Base-by-base conservation (phyloP, 139 green algal species). In the Penium margaritaceum region DNA sequence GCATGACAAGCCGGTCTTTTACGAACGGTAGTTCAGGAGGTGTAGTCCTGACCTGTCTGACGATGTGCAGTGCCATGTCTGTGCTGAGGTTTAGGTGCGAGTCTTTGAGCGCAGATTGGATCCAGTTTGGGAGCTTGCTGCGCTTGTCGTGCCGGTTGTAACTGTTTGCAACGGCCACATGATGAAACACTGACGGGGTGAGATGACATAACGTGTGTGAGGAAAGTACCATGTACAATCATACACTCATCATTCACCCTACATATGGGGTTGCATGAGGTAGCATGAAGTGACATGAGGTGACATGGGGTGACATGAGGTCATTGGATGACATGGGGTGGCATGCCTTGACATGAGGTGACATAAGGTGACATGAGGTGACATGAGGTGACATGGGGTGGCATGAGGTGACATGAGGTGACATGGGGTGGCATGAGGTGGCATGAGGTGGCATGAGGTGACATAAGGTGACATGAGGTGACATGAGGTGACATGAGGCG, bases 131-230 rank as follows among this genome's bases (percentile, higher is more conserved):
- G 21, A 87, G 72, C 74, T 87, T 87, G 37, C n/a, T 64, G 12
- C 93, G 85, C 87, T 99, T 99, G 85, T 99, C 95, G 61, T 91
- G 83, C 29, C 95, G 88, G 80, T 96, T 90, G 81, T 99, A 99
- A 14, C 72, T 79, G 54, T 19, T 9, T 1, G 4, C 5, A 21
- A 3, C 17, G 5, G 6, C 19, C 1, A 44, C 4, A 0, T 24
- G 9, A 29, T 1, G 3, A 32, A n/a, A 24, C 21, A 19, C 21
- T 5, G 3, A n/a, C 5, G 4, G 2, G 5, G 46, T 21, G 5
- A 1, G 14, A 58, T 1, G 46, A 24, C 5, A 2, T 1, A 32
- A 1, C 1, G 46, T 0, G 4, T 58, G 46, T 58, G 46, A 32
- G 46, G 27, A 9, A 2, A 1, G 1, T 58, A 0, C 4, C 27